Evolutionary conservation across 2,329 filamentous ascomycete genomes (phyloP).

Genomic region (Trichoderma polysporum): DNA sequence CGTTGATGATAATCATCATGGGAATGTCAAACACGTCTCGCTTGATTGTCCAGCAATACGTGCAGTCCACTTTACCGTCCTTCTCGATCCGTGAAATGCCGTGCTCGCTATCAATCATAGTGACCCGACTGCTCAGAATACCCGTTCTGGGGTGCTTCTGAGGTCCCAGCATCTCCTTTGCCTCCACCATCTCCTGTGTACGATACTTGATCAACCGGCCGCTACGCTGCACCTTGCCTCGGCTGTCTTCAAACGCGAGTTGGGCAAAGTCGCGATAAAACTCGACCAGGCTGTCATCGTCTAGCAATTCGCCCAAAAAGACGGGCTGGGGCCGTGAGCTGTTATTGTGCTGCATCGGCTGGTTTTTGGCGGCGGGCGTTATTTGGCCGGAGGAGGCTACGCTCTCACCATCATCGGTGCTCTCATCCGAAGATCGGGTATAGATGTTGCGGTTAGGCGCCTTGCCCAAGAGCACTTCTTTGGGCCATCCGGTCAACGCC

Average conservation of each 20-base stretch:
- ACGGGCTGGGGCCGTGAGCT: slow-evolving; percentile 68
- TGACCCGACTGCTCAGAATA: slow-evolving; percentile 59
- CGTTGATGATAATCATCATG: slow-evolving; percentile 97
- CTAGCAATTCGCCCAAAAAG: slow-evolving; percentile 87
- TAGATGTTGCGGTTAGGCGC: slow-evolving; percentile 88
- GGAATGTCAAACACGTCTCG: slow-evolving; percentile 97
- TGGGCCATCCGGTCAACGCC: slow-evolving; percentile 92
- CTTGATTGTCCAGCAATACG: slow-evolving; percentile 96
- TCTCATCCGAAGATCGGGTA: slow-evolving; percentile 46
- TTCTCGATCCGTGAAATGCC: slow-evolving; percentile 80
- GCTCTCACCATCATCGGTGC: slow-evolving; percentile 37
- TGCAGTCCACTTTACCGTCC: slow-evolving; percentile 91
- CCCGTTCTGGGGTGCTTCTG: slow-evolving; percentile 46
- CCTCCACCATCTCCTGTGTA: slow-evolving; percentile 60
- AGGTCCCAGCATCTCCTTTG: slow-evolving; percentile 38
- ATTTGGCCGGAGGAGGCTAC: slow-evolving; percentile 38
- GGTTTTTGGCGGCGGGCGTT: slow-evolving; percentile 51
- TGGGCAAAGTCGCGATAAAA: slow-evolving; percentile 96
- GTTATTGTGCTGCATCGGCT: slow-evolving; percentile 44
- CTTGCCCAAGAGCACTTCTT: slow-evolving; percentile 82
- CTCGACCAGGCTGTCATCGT: slow-evolving; percentile 88
- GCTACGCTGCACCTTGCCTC: slow-evolving; percentile 77
- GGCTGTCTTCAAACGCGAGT: slow-evolving; percentile 86
- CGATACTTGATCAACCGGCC: slow-evolving; percentile 90
- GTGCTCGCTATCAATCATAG: slow-evolving; percentile 67